Evolutionary conservation across 768 basidiomycete genomes (phyloP).

Genomic region (Agaricus subrufescens): DNA sequence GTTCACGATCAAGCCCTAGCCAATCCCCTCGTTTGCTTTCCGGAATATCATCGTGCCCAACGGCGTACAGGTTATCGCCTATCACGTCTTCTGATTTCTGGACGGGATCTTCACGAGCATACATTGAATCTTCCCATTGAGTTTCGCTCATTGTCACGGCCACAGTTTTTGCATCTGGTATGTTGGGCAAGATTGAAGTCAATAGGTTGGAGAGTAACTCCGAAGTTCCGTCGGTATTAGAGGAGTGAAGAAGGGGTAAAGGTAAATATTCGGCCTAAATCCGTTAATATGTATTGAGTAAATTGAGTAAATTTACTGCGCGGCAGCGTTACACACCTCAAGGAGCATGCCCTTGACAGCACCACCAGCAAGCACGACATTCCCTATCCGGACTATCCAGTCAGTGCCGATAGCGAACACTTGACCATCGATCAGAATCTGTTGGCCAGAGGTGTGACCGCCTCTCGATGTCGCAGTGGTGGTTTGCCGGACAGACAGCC

Average conservation of each 20-base stretch:
- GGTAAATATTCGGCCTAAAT: conserved; percentile 79
- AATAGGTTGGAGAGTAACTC: conserved; percentile 73
- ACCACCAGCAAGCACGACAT: conserved; percentile 72
- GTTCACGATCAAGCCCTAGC: conserved; percentile 74
- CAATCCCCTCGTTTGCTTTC: conserved; percentile 58
- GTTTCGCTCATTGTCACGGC: conserved; percentile 75
- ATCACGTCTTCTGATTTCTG: conserved; percentile 9
- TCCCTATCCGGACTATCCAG: conserved; percentile 78
- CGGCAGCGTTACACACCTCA: conserved; percentile 43
- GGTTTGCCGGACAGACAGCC: conserved; percentile 63
- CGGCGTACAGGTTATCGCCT: conserved; percentile 55
- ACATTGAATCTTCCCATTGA: conserved; percentile 80
- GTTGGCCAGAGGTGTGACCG: conserved; percentile 41
- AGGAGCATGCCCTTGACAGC: conserved; percentile 80
- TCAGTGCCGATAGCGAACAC: conserved; percentile 76
- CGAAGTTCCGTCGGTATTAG: conserved; percentile 61
- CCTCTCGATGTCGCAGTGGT: conserved; percentile 7
- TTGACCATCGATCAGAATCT: conserved; percentile 68
- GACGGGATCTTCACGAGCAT: conserved; percentile 56
- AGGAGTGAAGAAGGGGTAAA: conserved; percentile 61
- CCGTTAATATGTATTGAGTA: conserved; percentile 1
- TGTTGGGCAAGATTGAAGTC: conserved; percentile 68
- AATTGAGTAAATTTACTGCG: not conserved
- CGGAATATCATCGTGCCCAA: conserved; percentile 51
- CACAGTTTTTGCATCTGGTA: conserved; percentile 67